Percentiles rank a stretch among this genome's conserved stretches.
Conservation (phyloP, 2,329 filamentous ascomycete species). For the Rachicladosporium sp. region DNA sequence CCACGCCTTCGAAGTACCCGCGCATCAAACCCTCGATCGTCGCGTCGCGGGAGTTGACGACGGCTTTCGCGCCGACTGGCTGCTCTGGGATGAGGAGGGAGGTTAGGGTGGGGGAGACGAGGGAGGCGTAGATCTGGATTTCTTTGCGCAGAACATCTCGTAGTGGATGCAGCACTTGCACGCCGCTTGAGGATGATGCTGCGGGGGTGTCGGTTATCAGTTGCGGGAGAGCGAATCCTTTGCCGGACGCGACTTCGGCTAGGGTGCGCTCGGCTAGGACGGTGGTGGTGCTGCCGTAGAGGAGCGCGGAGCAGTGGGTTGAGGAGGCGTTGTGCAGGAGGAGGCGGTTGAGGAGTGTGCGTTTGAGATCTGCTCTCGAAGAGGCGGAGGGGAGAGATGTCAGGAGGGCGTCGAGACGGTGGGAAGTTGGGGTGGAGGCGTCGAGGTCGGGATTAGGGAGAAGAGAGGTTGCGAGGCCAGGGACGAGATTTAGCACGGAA, state of each 20-base stretch:
- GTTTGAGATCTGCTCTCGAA: conserved; percentile 56
- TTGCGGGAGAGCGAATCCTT: conserved; percentile 74
- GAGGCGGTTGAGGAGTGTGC: conserved; percentile 52
- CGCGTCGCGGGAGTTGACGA: conserved; percentile 20
- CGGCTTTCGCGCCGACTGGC: no score
- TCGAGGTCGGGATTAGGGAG: conserved; percentile 1
- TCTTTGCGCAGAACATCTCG: conserved; percentile 79
- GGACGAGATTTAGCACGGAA: no score
- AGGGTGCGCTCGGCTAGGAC: conserved; percentile 76
- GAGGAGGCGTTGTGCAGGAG: conserved; percentile 53
- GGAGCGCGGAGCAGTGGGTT: conserved; percentile 52
- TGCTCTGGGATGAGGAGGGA: not conserved
- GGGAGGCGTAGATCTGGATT: conserved; percentile 50
- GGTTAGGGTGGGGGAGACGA: conserved; percentile 17
- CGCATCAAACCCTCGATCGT: conserved; percentile 87
- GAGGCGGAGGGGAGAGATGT: conserved; percentile 44
- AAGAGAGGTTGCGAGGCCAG: not conserved
- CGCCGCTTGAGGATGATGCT: conserved; percentile 31
- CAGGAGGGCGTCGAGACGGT: conserved; percentile 34
- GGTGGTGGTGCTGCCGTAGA: conserved; percentile 81
- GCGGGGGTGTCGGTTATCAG: conserved; percentile 63
- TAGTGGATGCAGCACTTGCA: conserved; percentile 63
- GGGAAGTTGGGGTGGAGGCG: not conserved
- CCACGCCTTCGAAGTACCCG: conserved; percentile 77
- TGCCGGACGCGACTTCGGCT: conserved; percentile 78